Evolutionary conservation across 768 basidiomycete species (phyloP), one percentile per base, ranked within the genome.

Genomic region (Leccinum truebloodii): DNA sequence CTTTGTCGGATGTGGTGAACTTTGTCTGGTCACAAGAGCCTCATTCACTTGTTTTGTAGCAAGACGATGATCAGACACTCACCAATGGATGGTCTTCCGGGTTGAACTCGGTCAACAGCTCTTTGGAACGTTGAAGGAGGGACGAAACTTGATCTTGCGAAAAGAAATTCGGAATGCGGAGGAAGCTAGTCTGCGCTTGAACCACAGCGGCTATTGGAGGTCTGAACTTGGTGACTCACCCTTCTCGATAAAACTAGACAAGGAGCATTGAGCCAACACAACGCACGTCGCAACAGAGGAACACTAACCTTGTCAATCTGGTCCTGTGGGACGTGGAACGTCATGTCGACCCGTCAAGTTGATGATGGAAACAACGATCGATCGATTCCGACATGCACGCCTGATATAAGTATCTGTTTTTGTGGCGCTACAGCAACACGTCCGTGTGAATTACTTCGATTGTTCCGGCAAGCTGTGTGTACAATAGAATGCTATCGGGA

Each of bases 71-170:
- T 52, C 14, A 7, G 30, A 28, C n/a, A 54, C 84, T 61, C 62
- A 94, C 94, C 70, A 88, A 73, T 2, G 97, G 95, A 72, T 98
- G 96, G 37, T 84, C 81, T 32, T 86, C 83, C 18, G 93, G 66
- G 63, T 79, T 81, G 72, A 98, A 96, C 22, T 90, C 84, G n/a
- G 86, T 80, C 20, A 98, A 78, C 16, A 98, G 80, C 62, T 87
- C 74, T 63, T 86, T 87, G 2, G 94, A 83, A n/a, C 90, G 86
- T 16, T 67, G 70, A 10, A 96, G 76, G 34, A 98, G 83, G 16
- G 79, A 80, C 12, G 77, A 68, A 0, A 88, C 83, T 44, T 90
- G 86, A 10, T 80, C 78, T n/a, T 68, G 59, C 6, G 76, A 72
- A 55, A 95, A 78, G 75, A 98, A 98, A 13, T 75, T 75, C 0